Evolutionary conservation across 2,329 filamentous ascomycete genomes (phyloP), one percentile per base, ranked within the genome.

Genomic region (Venturia carpophila): DNA sequence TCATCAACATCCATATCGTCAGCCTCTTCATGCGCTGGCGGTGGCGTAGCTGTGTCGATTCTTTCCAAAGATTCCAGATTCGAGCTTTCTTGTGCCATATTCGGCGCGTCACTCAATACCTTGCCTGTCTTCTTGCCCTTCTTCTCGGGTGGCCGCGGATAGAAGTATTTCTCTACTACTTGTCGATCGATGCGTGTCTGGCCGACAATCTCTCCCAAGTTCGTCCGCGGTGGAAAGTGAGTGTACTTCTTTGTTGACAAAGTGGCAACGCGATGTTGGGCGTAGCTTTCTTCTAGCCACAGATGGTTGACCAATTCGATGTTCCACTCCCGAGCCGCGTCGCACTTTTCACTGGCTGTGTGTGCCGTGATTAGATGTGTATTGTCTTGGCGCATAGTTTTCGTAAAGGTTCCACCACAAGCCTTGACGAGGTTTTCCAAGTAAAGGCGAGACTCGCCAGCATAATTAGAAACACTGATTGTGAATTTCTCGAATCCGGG

Each of bases 241-340:
- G 84, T 91, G 73, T 96, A 99, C 68, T 88, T 87, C 10, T 83
- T 80, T 63, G 90, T 84, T 4, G 89, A 88, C 27, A 92, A 78
- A 0, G 85, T 84, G 73, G 91, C 88, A 66, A 88, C 79, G 71
- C 89, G 83, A 79, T 92, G 96, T 73, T 89, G 91, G 1, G 93
- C 91, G 73, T 97, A 99, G 75, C 92, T 95, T 73, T 99, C 94
- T 75, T 99, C 94, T 58, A 99, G 83, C 94, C 94, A 99, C 0
- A 99, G 82, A 73, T 99, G 94, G 74, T 97, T 99, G 70, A 96
- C 80, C 70, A 96, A 88, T 65, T 91, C 80, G 64, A 97, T 87
- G 64, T 89, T 88, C 94, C 94, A 99, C 76, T 97, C 94, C 67
- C 86, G 84, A 0, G 94, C 94, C 1, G 94, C 94, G 45, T 89